Base-by-base conservation (phyloP, 1,139 yeast species). In the Protomyces lactucae-debilis region DNA sequence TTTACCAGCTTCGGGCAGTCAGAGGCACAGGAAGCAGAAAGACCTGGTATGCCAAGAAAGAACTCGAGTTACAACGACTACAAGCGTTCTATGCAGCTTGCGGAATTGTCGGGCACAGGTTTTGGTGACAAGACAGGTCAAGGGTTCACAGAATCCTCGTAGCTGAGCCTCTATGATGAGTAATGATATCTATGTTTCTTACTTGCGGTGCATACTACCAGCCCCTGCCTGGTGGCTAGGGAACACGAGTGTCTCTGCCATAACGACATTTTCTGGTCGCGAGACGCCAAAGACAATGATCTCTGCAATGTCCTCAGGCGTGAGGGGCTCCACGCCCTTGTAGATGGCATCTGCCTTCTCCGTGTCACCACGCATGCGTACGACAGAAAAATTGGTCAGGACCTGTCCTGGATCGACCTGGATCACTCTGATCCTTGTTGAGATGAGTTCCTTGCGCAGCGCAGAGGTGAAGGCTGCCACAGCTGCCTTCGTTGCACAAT, bases 351-450 rank as follows among this genome's bases (percentile, higher is more conserved):
- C 85, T 9, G 96, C 96, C 72, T 82, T 82, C 4, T 76, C 78
- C 57, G 77, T 72, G 73, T 89, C 95, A 66, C 95, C 95, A 68
- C 84, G 80, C 78, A 83, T 86, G 28, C 67, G 39, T 23, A 64
- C 59, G 66, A 71, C 52, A 6, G 93, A 86, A 74, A 90, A 90
- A 72, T 90, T 96, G 16, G 96, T 90, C 75, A 88, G 90, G 28
- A 89, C 96, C 56, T 87, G 85, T 71, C 96, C 96, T 10, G 97
- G 96, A 68, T 88, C 92, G 60, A 89, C 82, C 74, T 88, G 95
- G 70, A 90, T 82, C 64, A 89, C 91, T 72, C 96, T 63, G 32
- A 67, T 64, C 48, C 82, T 81, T 43, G 95, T 87, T 73, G 80
- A 78, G 69, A 88, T 84, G 72, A 85, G 79, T 75, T 90, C 96